These are phyloP conservation scores for Juglanconis sp. DNA, from an alignment of 2,329 filamentous ascomycete species.

Conservation along the genomic window DNA sequence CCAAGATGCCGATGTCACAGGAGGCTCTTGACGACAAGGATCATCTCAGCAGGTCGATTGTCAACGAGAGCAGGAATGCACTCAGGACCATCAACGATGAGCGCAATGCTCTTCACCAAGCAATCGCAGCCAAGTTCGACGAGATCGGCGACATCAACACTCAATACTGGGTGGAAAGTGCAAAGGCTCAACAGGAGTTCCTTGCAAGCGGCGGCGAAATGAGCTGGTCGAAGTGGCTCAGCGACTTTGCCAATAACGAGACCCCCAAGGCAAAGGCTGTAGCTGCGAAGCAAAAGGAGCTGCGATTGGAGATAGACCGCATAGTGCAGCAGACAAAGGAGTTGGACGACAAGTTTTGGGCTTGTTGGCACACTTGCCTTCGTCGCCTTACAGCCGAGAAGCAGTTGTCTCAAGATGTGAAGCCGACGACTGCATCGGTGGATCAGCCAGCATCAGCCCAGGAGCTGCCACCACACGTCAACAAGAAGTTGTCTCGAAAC, in stretches of 20 bases:
- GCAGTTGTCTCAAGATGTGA: neutral
- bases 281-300: neutral
- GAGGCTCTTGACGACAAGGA: neutral
- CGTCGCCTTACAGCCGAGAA: neutral
- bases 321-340: neutral
- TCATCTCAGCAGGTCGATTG: no score
- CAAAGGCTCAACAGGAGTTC: neutral
- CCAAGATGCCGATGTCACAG: no score
- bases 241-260: neutral
- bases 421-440: no score
- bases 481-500: no score
- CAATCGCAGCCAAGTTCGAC: no score
- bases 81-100: no score
- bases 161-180: slow-evolving; percentile 1
- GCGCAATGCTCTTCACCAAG: no score
- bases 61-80: no score
- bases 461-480: no score
- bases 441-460: no score
- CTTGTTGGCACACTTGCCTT: neutral
- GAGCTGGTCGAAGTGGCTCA: neutral
- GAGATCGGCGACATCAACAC: no score
- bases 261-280: neutral
- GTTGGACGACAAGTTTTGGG: slow-evolving; percentile 5
- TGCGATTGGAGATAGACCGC: neutral
- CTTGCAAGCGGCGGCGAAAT: neutral